phyloP scores from a whole-genome alignment of 2,329 filamentous ascomycete species.

The Biscogniauxia sp. region DNA sequence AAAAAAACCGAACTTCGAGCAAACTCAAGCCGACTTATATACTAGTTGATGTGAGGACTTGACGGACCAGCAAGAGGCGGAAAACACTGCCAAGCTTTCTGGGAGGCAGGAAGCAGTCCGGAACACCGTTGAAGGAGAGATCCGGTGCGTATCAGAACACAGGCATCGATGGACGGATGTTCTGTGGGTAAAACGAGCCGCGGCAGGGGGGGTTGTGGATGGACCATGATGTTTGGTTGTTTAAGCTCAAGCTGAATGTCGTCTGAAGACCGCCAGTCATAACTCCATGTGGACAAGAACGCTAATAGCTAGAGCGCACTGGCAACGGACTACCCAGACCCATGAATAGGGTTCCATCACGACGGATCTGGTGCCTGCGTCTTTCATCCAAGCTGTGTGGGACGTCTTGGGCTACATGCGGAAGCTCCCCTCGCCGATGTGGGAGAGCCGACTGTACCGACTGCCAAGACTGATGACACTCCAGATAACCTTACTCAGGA shows the following conservation, averaged over 20 bases:
- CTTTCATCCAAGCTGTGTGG: conserved; percentile 10
- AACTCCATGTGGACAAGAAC: conserved; percentile 4
- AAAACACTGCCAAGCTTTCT: conserved; percentile 29
- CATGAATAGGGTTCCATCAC: conserved; percentile 2
- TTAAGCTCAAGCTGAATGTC: conserved; percentile 13
- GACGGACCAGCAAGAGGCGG: conserved; percentile 24
- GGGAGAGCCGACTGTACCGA: conserved; percentile 16
- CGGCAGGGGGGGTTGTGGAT: conserved; percentile 21
- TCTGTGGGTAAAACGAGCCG: conserved; percentile 26
- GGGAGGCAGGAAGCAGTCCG: conserved; percentile 32
- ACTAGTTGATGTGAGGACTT: conserved; percentile 17
- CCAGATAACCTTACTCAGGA: conserved; percentile 19
- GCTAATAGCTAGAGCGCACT: conserved; percentile 1
- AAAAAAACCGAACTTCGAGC: conserved; percentile 20
- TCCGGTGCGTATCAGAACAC: conserved; percentile 42
- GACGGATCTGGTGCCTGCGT: background rate
- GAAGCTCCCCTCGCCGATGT: conserved; percentile 23
- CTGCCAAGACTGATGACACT: conserved; percentile 7
- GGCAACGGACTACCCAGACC: conserved; percentile 2
- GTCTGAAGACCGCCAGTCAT: conserved; percentile 5
- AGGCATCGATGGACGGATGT: conserved; percentile 22
- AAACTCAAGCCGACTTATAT: conserved; percentile 39
- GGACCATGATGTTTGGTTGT: conserved; percentile 16
- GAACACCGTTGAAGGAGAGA: conserved; percentile 36
- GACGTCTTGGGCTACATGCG: conserved; percentile 21